Conservation (phyloP, 257 asterid genomes). For the Solanum bulbocastanum region DNA sequence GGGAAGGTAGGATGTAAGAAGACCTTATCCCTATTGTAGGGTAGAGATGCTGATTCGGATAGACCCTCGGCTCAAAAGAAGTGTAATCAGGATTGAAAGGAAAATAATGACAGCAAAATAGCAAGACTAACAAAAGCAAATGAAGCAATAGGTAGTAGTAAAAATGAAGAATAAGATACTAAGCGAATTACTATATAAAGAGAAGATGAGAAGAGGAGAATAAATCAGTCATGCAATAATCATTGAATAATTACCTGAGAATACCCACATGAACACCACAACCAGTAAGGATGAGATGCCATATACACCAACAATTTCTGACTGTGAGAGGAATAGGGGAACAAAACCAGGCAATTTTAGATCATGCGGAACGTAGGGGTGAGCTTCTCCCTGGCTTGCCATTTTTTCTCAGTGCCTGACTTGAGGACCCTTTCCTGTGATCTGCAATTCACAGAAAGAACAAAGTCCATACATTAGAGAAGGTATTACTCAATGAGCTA, state of each 20-base stretch:
- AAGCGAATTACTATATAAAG: background rate
- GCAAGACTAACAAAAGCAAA: background rate
- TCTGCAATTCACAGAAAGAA: constrained; percentile 5
- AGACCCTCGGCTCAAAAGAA: background rate
- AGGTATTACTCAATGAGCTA: background rate
- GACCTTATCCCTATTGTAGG: background rate
- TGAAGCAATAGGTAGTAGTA: background rate
- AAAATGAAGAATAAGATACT: background rate
- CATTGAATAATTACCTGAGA: constrained; percentile 43
- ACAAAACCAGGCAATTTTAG: constrained; percentile 53
- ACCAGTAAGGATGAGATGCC: constrained; percentile 44
- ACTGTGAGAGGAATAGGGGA: constrained; percentile 42
- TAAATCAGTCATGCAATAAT: background rate
- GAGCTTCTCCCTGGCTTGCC: constrained; percentile 25
- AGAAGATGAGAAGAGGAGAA: background rate
- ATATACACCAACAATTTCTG: constrained; percentile 47
- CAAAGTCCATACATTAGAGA: background rate
- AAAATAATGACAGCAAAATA: background rate
- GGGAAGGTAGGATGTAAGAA: background rate
- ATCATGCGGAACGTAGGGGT: constrained; percentile 66
- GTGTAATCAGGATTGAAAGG: background rate
- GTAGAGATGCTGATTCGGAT: background rate
- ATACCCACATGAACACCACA: constrained; percentile 60
- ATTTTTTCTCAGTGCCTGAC: background rate
- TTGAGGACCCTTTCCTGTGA: background rate